Evolutionary conservation across 352 stramenopile species (phyloP), one percentile per base, ranked within the genome.

Genomic region (Phytophthora cryptogea): DNA sequence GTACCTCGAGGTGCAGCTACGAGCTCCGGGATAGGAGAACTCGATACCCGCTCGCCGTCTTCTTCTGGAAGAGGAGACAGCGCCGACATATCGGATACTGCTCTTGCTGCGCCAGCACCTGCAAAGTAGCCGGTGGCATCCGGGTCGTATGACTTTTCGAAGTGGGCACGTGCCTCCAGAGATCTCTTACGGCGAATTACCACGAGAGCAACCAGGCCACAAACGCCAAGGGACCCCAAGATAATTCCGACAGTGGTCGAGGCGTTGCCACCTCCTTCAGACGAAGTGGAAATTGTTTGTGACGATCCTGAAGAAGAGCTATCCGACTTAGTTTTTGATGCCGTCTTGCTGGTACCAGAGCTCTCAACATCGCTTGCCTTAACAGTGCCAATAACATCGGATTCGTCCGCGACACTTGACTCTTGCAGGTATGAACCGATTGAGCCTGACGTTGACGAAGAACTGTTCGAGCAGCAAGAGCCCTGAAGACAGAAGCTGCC

Each of bases 401-500:
- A 44, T 6, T 75, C 64, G 5, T 37, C 30, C 14, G 51, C 55
- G 17, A 72, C 45, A 32, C 61, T 74, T 23, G 39, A 14, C 28
- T 59, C 30, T 3, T 60, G n/a, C 3, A 8, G 11, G 45, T 57
- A 54, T 1, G 54, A 60, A 0, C 16, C 33, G 6, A 27, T 11
- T 0, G 60, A 76, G 11, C 49, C 60, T 30, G 60, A 75, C 8
- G 36, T 35, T 26, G 61, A 70, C 20, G 60, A 68, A 16, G 72
- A 70, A 10, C 64, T 69, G 39, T 77, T 70, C 30, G 65, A 65
- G 52, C 83, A 91, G 59, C 83, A 92, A 20, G 65, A 67, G 26
- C 80, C 79, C 3, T 70, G 70, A 23, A 89, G 51, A 59, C 83
- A 92, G 59, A 81, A 92, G 14, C 45, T 72, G n/a, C 68, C 68